Percentiles rank a stretch among this genome's conserved stretches.
Evolutionary conservation across 75 land plant genomes (phyloP).

Genomic region (Picea sitchensis): DNA sequence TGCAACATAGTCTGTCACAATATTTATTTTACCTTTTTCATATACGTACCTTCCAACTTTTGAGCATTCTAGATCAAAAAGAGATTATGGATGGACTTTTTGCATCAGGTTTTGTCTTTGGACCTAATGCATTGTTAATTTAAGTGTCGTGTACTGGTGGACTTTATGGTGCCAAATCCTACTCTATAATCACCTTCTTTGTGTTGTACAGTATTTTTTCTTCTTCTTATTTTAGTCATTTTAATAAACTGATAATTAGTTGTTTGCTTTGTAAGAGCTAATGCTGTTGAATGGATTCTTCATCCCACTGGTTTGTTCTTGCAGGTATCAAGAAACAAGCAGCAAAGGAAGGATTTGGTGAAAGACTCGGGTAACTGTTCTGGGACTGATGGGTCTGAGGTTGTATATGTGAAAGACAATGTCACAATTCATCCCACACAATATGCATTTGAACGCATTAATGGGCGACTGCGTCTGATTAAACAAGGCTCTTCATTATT

Average conservation of each 20-base stretch:
- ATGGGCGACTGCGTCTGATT: constrained; percentile 80
- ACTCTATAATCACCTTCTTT: too few species aligned
- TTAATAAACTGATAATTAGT: not conserved
- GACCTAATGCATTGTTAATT: too few species aligned
- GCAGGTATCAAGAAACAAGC: constrained; percentile 8
- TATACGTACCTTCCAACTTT: too few species aligned
- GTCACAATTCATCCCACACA: constrained; percentile 96
- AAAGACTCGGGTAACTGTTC: constrained; percentile 1
- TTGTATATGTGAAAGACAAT: constrained; percentile 81
- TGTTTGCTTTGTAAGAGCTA: not conserved
- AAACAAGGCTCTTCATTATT: constrained; percentile 78
- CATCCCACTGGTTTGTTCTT: not conserved
- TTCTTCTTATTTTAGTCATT: too few species aligned
- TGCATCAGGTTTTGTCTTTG: too few species aligned
- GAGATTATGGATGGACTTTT: too few species aligned
- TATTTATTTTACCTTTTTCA: too few species aligned
- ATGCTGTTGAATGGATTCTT: not conserved
- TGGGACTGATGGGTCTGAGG: constrained; percentile 51
- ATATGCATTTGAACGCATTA: constrained; percentile 79
- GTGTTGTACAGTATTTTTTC: too few species aligned
- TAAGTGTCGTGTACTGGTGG: too few species aligned
- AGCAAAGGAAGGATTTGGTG: not conserved
- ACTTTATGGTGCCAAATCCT: too few species aligned
- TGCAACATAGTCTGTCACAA: too few species aligned
- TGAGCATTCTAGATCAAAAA: too few species aligned